Evolutionary conservation across 352 stramenopile species (phyloP), one percentile per base, ranked within the genome.

Genomic region (Blastocystis sp.): DNA sequence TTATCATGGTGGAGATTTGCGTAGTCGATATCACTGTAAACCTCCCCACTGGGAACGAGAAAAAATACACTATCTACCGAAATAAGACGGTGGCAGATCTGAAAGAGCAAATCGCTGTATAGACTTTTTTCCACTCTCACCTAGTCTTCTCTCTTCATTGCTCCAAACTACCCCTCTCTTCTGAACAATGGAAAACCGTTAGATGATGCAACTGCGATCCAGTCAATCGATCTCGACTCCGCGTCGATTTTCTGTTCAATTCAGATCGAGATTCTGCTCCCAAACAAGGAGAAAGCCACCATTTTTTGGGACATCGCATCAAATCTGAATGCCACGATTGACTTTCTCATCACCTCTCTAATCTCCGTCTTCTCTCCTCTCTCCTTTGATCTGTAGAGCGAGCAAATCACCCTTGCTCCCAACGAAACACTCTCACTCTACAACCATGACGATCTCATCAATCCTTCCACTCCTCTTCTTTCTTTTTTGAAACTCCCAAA

Each of bases 221-320:
- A 26, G 34, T 13, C 34, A 9, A 43, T 66, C 26, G 34, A 53
- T 66, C 47, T 69, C 16, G 53, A 68, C 20, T 34, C 50, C 3
- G 26, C 45, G 0, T 81, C 73, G 2, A 30, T 85, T 26, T 53
- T 85, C 30, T 85, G 73, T n/a, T 66, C 73, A 34, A 85, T 85
- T 16, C 56, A 26, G 30, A 68, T 64, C 68, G 24, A 37, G 39
- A 53, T 78, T 9, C 5, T 39, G 7, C 66, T 78, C 56, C 66
- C 66, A n/a, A 55, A 20, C 8, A 34, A 34, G 18, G 39, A 54
- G 7, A n/a, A 20, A 6, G n/a, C 16, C 26, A 3, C 18, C 13
- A 7, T 85, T 24, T 85, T 85, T n/a, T 85, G 73, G 73, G 73
- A 85, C 39, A 85, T 85, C 56, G 63, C 43, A 43, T 85, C 73